These are phyloP conservation scores for Talaromyces trachyspermus DNA, from an alignment of 495 filamentous ascomycete species.

Conservation along the genomic window DNA sequence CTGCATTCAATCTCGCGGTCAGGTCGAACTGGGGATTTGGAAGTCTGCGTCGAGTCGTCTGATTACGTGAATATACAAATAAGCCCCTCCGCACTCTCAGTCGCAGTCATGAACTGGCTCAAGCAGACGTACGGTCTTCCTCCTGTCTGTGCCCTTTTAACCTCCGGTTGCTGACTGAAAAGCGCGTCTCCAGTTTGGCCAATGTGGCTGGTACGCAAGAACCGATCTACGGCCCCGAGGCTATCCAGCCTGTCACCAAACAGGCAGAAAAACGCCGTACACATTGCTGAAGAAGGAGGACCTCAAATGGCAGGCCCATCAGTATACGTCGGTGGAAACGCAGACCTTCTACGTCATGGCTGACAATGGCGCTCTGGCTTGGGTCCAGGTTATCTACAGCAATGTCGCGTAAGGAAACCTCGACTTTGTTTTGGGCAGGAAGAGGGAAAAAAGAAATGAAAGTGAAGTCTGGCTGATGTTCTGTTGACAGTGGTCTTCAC, in stretches of 20 bases:
- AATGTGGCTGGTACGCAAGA: slow-evolving; percentile 92
- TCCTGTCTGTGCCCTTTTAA: slow-evolving; percentile 1
- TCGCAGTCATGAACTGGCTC: slow-evolving; percentile 58
- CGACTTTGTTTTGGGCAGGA: slow-evolving; percentile 1
- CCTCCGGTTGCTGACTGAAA: slow-evolving; percentile 17
- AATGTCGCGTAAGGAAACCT: slow-evolving; percentile 77
- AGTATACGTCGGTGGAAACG: slow-evolving; percentile 89
- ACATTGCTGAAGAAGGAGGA: slow-evolving; percentile 70
- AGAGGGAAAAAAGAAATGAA: not conserved
- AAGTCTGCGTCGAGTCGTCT: too few relatives aligned
- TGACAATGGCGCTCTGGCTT: slow-evolving; percentile 65
- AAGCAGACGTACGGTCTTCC: slow-evolving; percentile 55
- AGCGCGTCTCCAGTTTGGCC: slow-evolving; percentile 55
- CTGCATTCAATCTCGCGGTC: too few relatives aligned
- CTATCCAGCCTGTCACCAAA: slow-evolving; percentile 75
- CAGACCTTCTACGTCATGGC: slow-evolving; percentile 88
- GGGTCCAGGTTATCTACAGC: slow-evolving; percentile 93
- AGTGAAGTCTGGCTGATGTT: not conserved
- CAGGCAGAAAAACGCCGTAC: slow-evolving; percentile 76
- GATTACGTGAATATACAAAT: too few relatives aligned
- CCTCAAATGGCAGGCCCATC: slow-evolving; percentile 71
- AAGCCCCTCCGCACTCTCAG: too few relatives aligned
- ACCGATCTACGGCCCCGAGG: slow-evolving; percentile 88
- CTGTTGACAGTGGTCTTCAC: slow-evolving; percentile 63
- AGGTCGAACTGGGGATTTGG: too few relatives aligned